phyloP scores from a whole-genome alignment of 192 early-diverging fungal species.

The Gigaspora rosea region DNA sequence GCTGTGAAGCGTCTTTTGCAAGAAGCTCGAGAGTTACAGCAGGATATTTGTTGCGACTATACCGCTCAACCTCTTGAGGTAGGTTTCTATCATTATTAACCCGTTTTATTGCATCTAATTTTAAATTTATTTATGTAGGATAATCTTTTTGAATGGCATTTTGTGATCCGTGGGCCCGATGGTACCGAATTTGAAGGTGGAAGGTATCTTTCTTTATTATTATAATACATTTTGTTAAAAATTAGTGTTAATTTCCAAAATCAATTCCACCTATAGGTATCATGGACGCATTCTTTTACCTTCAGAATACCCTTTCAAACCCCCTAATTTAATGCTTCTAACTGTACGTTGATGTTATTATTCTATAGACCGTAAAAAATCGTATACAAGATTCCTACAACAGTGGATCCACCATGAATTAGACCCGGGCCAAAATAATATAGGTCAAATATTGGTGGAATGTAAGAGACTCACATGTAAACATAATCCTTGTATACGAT shows the following conservation, averaged over 20 bases:
- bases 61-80: constrained; percentile 71
- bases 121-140: constrained; percentile 52
- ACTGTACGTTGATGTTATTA: constrained; percentile 51
- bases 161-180: constrained; percentile 86
- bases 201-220: constrained; percentile 36
- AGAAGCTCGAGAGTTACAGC: constrained; percentile 70
- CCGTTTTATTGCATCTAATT: background rate
- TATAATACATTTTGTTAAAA: background rate
- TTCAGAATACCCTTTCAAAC: constrained; percentile 94
- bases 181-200: constrained; percentile 86
- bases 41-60: constrained; percentile 72
- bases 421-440: too few relatives aligned
- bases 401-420: too few relatives aligned
- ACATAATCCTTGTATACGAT: too few relatives aligned
- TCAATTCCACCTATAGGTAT: constrained; percentile 46
- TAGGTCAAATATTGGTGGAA: too few relatives aligned
- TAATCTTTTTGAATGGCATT: constrained; percentile 98
- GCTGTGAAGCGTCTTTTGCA: constrained; percentile 83
- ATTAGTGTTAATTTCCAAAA: background rate
- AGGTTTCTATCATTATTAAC: constrained; percentile 1
- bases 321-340: constrained; percentile 75
- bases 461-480: too few relatives aligned
- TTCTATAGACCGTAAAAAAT: background rate
- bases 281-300: constrained; percentile 93
- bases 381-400: too few relatives aligned